A percentile compares a stretch with the other conserved stretches of the same genome.
Conservation (phyloP, 2,329 filamentous ascomycete genomes). For the Ilyonectria robusta region DNA sequence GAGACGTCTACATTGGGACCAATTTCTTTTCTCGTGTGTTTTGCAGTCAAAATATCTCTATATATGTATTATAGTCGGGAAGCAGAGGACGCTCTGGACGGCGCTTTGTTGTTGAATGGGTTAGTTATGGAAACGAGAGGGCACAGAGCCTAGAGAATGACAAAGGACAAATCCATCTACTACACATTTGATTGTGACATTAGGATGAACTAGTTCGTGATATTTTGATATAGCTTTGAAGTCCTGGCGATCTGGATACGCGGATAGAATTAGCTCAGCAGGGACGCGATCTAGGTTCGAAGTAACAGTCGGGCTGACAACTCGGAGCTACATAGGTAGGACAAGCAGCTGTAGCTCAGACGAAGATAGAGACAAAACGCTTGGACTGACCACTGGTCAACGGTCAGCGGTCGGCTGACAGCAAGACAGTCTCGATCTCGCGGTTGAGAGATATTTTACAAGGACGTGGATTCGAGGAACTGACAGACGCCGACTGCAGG, state of each 20-base stretch:
- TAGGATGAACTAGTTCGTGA: neutral
- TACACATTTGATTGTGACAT: neutral
- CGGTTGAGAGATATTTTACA: slow-evolving; percentile 1
- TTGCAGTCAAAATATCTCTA: slow-evolving; percentile 28
- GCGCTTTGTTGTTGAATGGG: slow-evolving; percentile 6
- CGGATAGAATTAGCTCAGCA: too few relatives aligned
- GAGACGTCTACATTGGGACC: slow-evolving; percentile 31
- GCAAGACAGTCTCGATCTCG: neutral
- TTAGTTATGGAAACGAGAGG: slow-evolving; percentile 29
- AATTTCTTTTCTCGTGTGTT: slow-evolving; percentile 25
- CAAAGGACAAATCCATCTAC: slow-evolving; percentile 19
- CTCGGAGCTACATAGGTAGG: neutral
- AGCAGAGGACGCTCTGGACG: slow-evolving; percentile 1
- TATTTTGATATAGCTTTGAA: neutral
- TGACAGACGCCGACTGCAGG: slow-evolving; percentile 4
- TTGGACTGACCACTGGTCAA: neutral
- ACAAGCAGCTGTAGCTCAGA: neutral
- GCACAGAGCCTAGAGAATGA: slow-evolving; percentile 27
- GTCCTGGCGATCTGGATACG: too few relatives aligned
- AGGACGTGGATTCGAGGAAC: neutral
- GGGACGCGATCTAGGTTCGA: neutral
- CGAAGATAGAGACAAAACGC: neutral
- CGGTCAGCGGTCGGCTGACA: neutral
- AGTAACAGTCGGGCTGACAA: neutral
- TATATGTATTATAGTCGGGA: slow-evolving; percentile 28